These are phyloP conservation scores for Penicilliopsis zonata DNA, from an alignment of 495 filamentous ascomycete genomes.

Conservation along the genomic window DNA sequence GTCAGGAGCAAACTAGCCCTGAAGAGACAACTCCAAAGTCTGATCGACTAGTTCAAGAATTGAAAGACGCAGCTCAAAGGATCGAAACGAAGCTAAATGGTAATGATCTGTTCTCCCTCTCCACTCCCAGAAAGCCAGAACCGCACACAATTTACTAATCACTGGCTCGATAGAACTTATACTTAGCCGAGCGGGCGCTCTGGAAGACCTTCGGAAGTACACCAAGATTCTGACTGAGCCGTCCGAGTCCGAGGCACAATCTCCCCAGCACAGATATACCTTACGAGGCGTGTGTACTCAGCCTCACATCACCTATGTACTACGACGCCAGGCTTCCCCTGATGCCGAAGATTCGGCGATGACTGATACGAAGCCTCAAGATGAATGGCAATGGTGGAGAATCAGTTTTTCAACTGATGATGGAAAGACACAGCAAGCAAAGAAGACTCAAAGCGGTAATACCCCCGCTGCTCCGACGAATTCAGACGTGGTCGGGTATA, in stretches of 20 bases:
- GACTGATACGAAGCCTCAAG: slow-evolving; percentile 9
- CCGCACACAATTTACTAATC: neutral
- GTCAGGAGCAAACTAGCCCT: slow-evolving; percentile 4
- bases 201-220: slow-evolving; percentile 31
- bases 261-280: slow-evolving; percentile 34
- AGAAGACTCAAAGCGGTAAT: slow-evolving; percentile 11
- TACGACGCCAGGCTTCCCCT: slow-evolving; percentile 11
- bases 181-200: slow-evolving; percentile 34
- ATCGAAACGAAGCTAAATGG: slow-evolving; percentile 41
- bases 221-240: slow-evolving; percentile 43
- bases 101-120: slow-evolving; percentile 9
- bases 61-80: slow-evolving; percentile 25
- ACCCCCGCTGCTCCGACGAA: slow-evolving; percentile 7
- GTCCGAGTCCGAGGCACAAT: slow-evolving; percentile 30
- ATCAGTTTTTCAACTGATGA: slow-evolving; percentile 39
- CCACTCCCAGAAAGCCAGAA: no score
- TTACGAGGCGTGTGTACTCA: slow-evolving; percentile 40
- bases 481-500: slow-evolving; percentile 32
- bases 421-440: slow-evolving; percentile 25
- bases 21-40: slow-evolving; percentile 13
- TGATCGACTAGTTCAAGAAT: slow-evolving; percentile 21
- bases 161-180: slow-evolving; percentile 32
- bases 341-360: slow-evolving; percentile 8
- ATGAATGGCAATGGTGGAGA: slow-evolving; percentile 45
- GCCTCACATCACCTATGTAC: slow-evolving; percentile 39